A percentile compares a stretch with the other conserved stretches of the same genome.
Conservation (phyloP, 2,329 filamentous ascomycete species). For the Aspergillus unguis region DNA sequence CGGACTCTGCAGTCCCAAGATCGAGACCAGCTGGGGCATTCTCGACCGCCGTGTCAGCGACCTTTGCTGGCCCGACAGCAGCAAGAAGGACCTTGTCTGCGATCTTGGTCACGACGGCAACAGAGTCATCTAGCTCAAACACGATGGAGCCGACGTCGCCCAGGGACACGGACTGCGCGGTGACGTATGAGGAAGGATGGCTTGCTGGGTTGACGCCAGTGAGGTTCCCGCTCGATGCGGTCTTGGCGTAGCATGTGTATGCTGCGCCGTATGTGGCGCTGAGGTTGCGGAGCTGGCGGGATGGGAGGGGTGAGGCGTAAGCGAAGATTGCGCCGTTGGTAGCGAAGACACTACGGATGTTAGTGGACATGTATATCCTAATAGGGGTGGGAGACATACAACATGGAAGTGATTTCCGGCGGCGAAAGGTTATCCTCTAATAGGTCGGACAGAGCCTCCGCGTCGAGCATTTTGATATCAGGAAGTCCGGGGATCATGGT, state of each 20-base stretch:
- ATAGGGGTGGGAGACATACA: constrained; percentile 26
- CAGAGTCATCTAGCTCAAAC: constrained; percentile 41
- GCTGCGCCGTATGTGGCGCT: constrained; percentile 44
- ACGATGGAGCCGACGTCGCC: constrained; percentile 45
- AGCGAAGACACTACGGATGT: constrained; percentile 36
- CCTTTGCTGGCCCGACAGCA: constrained; percentile 38
- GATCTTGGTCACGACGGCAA: constrained; percentile 42
- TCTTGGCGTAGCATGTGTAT: constrained; percentile 43
- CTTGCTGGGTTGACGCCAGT: constrained; percentile 43
- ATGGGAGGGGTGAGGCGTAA: constrained; percentile 38
- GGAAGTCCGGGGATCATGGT: constrained; percentile 42
- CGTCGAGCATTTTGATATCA: constrained; percentile 44
- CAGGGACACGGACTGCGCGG: constrained; percentile 39
- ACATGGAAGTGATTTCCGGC: constrained; percentile 43
- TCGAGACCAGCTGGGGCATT: constrained; percentile 6
- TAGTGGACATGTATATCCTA: not conserved
- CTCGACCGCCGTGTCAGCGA: constrained; percentile 15
- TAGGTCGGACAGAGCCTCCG: constrained; percentile 40
- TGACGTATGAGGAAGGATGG: constrained; percentile 43
- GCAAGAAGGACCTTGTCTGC: constrained; percentile 44
- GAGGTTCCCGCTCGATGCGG: constrained; percentile 39
- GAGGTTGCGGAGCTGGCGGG: constrained; percentile 41
- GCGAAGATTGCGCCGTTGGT: constrained; percentile 46
- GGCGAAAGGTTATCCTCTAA: constrained; percentile 43
- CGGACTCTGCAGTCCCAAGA: constrained; percentile 3